Conservation (phyloP, 768 basidiomycete genomes). For the Boletus pseudopeckii region DNA sequence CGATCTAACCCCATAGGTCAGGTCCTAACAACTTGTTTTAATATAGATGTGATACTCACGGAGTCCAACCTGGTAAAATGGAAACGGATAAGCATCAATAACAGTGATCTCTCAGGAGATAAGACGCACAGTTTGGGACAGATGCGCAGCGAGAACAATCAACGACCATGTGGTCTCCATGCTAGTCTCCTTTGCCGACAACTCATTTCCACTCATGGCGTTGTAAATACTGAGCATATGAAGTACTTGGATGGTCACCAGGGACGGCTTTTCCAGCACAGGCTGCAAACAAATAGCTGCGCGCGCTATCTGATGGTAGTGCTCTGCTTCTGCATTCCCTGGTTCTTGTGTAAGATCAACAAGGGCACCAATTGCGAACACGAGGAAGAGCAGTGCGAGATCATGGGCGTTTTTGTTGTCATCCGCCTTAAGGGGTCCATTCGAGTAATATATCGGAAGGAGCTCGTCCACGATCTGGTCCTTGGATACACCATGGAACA, state of each 20-base stretch:
- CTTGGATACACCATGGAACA: constrained; percentile 46
- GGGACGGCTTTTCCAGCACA: constrained; percentile 66
- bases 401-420: constrained; percentile 47
- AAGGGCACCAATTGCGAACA: constrained; percentile 54
- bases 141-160: constrained; percentile 60
- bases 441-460: constrained; percentile 40
- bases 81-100: constrained; percentile 12
- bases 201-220: constrained; percentile 63
- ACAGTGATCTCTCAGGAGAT: background rate
- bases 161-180: constrained; percentile 74
- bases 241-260: constrained; percentile 67
- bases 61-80: constrained; percentile 53
- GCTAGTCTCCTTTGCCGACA: constrained; percentile 53
- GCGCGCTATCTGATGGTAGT: constrained; percentile 61
- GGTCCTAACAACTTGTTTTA: constrained; percentile 1
- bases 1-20: constrained; percentile 41
- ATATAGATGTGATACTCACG: constrained; percentile 44
- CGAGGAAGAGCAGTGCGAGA: constrained; percentile 45
- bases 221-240: constrained; percentile 69
- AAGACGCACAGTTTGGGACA: constrained; percentile 58
- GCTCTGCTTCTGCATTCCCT: constrained; percentile 47
- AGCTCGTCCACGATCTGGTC: constrained; percentile 45
- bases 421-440: constrained; percentile 21
- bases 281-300: constrained; percentile 66
- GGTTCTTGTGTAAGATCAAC: constrained; percentile 33